Base-by-base conservation (phyloP, 805 yeast genomes). In the Kuraishia cidri region DNA sequence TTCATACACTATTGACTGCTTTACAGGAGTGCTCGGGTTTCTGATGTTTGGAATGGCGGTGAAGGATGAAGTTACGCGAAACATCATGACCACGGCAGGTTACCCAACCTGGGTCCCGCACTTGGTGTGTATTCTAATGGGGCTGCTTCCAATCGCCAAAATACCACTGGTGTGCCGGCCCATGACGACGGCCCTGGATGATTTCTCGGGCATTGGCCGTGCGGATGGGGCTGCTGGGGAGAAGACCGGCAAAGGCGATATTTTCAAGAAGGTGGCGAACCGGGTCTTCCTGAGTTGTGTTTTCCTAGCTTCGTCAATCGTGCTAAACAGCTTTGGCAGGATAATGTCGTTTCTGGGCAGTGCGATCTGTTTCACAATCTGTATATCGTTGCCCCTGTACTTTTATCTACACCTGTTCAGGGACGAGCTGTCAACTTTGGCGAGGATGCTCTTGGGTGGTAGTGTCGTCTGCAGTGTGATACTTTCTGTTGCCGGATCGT, bases 121-220 rank as follows among this genome's bases (percentile, higher is more conserved):
- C 1, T 34, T 69, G 17, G 62, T 87, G 29, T 77, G 87, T 30
- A 65, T 69, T 0, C 58, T 82, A 26, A 80, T 86, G 69, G 82
- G 94, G n/a, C 43, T 85, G 5, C 72, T 87, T 16, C 95, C 96
- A 1, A 53, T 86, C 20, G 84, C 95, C 2, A 87, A 87, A 47
- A 69, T 86, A 1, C 95, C 96, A 1, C 64, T 86, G 26, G 79
- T 79, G 42, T 83, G 88, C 9, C 74, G 86, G 46, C 96, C 96
- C 0, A 75, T 87, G 19, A 72, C 83, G 21, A 66, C 88, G 1
- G 75, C 86, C 1, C 47, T 81, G 24, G 94, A 83, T 44, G 54
- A 16, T 13, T 32, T 47, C 8, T 27, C 32, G 10, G 31, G 33
- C n/a, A 26, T 6, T 26, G 29, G 17, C 19, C 11, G 15, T 11